Percentiles rank a stretch among this genome's conserved stretches.
Evolutionary conservation across 2,329 filamentous ascomycete genomes (phyloP).

Genomic region (Shiraia bambusicola): DNA sequence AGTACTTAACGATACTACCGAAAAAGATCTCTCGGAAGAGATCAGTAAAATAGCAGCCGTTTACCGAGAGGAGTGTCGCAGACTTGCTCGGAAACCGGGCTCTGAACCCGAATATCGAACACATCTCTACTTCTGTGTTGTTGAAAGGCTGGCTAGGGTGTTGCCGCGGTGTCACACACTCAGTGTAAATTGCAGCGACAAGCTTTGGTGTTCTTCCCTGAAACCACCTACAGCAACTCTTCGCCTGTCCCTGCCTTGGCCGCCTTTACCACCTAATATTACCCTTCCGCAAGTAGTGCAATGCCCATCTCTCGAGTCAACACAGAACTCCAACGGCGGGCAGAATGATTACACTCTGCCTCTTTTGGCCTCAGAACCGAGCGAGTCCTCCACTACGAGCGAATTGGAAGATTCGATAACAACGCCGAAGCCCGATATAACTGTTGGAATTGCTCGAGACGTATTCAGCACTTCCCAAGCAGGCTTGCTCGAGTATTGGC

Average conservation of each 20-base stretch:
- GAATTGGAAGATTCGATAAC: slow-evolving; percentile 1
- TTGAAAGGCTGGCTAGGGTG: slow-evolving; percentile 3
- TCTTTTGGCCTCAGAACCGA: slow-evolving; percentile 1
- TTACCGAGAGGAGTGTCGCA: slow-evolving; percentile 4
- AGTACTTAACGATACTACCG: no score
- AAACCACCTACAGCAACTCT: slow-evolving; percentile 1
- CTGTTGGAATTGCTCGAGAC: slow-evolving; percentile 6
- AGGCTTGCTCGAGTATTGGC: slow-evolving; percentile 3
- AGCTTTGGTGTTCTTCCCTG: slow-evolving; percentile 1
- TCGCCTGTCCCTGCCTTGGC: background rate
- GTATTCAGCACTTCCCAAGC: slow-evolving; percentile 1
- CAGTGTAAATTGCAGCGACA: slow-evolving; percentile 4
- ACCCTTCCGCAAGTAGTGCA: no score
- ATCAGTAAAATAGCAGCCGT: background rate
- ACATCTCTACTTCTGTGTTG: slow-evolving; percentile 2
- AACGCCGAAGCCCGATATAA: slow-evolving; percentile 11
- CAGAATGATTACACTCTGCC: slow-evolving; percentile 1
- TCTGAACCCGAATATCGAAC: slow-evolving; percentile 5
- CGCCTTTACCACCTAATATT: background rate
- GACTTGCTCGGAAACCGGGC: slow-evolving; percentile 4
- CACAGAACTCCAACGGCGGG: background rate
- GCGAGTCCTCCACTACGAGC: slow-evolving; percentile 3
- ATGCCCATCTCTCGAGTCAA: background rate
- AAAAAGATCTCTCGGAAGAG: background rate
- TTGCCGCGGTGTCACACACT: background rate